Percentiles rank a stretch among this genome's conserved stretches.
phyloP scores from a whole-genome alignment of 768 basidiomycete species.

The Mycena metata region DNA sequence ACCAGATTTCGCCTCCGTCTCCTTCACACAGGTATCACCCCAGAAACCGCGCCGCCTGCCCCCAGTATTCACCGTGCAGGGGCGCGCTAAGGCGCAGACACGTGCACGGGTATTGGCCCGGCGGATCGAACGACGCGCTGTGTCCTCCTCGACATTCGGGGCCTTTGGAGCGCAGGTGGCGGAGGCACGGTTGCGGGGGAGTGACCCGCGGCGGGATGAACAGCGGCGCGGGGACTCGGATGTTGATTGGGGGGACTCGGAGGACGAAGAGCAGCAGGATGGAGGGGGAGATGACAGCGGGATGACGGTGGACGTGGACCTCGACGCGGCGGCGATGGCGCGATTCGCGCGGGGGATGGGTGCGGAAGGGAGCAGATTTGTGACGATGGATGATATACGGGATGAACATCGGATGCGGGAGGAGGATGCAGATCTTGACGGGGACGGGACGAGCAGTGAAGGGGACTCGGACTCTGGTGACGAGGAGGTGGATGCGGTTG shows the following conservation, averaged over 20 bases:
- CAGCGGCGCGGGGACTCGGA: conserved; percentile 76
- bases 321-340: conserved; percentile 64
- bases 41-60: conserved; percentile 44
- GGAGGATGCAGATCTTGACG: conserved; percentile 43
- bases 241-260: conserved; percentile 72
- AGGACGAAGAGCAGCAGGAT: conserved; percentile 48
- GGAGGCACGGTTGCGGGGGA: conserved; percentile 63
- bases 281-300: conserved; percentile 53
- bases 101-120: conserved; percentile 44
- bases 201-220: conserved; percentile 60
- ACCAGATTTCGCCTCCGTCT: conserved; percentile 46
- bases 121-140: conserved; percentile 42
- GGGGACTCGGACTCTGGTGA: conserved; percentile 40
- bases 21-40: conserved; percentile 48
- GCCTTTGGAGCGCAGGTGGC: conserved; percentile 68
- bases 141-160: conserved; percentile 51
- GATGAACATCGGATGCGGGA: conserved; percentile 32
- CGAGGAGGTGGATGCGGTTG: conserved; percentile 50
- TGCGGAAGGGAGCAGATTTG: conserved; percentile 29
- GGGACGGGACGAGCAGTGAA: conserved; percentile 42
- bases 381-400: conserved; percentile 27
- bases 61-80: conserved; percentile 46
- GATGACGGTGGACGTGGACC: conserved; percentile 71
- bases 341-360: conserved; percentile 67
- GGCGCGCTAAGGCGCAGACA: conserved; percentile 41